Conservation (phyloP, 164 flowering plant species). For the Magnolia changhungtana region DNA sequence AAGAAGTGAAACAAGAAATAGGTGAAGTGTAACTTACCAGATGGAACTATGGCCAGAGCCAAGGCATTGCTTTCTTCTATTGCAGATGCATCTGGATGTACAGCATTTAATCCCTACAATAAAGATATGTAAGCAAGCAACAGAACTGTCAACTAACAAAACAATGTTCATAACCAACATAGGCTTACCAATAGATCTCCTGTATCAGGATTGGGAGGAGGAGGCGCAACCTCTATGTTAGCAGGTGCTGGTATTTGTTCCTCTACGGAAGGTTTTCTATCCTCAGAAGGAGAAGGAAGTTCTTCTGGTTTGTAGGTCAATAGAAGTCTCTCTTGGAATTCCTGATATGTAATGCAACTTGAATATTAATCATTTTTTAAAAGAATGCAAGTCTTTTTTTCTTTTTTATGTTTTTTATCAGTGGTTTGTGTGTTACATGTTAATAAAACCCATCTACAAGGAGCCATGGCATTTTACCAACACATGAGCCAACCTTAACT, state of each 20-base stretch:
- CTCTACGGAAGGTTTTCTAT: constrained; percentile 32
- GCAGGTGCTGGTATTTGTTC: constrained; percentile 18
- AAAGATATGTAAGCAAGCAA: not conserved
- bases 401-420: no score
- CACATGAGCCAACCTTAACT: no score
- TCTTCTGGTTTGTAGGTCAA: constrained; percentile 87
- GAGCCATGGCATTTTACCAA: no score
- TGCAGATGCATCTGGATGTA: constrained; percentile 55
- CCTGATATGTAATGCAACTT: constrained; percentile 30
- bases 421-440: not conserved
- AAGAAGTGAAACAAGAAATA: constrained; percentile 1
- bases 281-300: constrained; percentile 45
- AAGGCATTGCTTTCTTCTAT: constrained; percentile 90
- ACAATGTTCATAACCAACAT: not conserved
- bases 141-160: not conserved
- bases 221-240: constrained; percentile 32
- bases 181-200: constrained; percentile 84
- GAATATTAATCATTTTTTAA: not conserved
- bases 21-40: constrained; percentile 36
- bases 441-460: no score
- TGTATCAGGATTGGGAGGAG: constrained; percentile 37
- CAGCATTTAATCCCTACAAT: constrained; percentile 58
- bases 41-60: constrained; percentile 85
- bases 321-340: constrained; percentile 76
- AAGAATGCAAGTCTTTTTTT: not conserved